Evolutionary conservation across 148 eudicot genomes (phyloP), one percentile per base, ranked within the genome.

Genomic region (Fallopia convolvulus): DNA sequence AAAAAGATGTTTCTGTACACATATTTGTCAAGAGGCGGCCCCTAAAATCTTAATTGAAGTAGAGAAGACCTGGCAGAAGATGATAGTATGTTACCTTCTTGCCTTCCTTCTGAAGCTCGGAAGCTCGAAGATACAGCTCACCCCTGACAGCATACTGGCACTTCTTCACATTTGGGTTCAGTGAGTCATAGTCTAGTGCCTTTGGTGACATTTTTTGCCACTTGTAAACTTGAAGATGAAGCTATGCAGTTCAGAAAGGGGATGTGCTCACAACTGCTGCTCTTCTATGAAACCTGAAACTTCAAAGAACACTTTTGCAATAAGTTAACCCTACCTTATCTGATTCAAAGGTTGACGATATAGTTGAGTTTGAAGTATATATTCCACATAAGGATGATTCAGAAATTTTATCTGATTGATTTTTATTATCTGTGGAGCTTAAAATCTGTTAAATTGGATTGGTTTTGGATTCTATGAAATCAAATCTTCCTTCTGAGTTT

Each of bases 101-200:
- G 70, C 99, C 99, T 84, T 95, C 99, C 79, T 89, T 92, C 82
- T 95, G 97, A 84, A 95, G 99, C 88, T 95, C 99, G 53, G 97
- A 87, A 74, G 99, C 99, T 74, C 99, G 96, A 82, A 95, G 99
- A 84, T 95, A 95, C 83, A 95, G 84, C 86, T 95, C 99, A 39
- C 99, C 99, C 88, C 97, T 87, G 68, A 95, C 99, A 81, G 99
- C 97, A 86, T 95, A 95, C 78, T 95, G 97, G 58, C 83, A 88
- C 86, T 91, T 95, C 90, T 95, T 95, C 80, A 95, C 99, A 82
- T 95, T 95, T 86, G 93, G 97, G 77, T 95, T 95, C 80, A 95
- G 72, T 65, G 80, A 75, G 11, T 95, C 97, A 81, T 92, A 90
- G 82, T 95, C 99, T 80, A 95, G 77, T 74, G 91, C 87, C 82